Base-by-base conservation (phyloP, 768 basidiomycete species). In the Pulveroboletus sp. region DNA sequence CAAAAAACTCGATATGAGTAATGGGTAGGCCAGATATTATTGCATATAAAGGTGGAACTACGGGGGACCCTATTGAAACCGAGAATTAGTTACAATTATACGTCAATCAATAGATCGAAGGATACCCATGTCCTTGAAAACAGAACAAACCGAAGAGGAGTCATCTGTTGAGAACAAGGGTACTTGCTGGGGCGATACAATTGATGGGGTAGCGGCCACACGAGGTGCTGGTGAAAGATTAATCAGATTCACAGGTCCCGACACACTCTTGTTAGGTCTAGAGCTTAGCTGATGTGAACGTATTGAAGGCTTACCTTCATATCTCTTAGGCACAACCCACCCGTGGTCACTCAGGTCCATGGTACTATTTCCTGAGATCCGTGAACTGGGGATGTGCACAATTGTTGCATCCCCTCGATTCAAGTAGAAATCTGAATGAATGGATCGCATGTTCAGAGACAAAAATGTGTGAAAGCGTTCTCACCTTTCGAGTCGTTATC, bases 1-100 rank as follows among this genome's bases (percentile, higher is more conserved):
- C 74, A 51, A 97, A 88, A 71, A 95, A 98, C 7, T 71, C 72
- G 19, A 68, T 60, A 60, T 93, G 86, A 20, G 77, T 69, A 0
- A 80, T 73, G 11, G 81, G 75, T 12, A 93, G 72, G 12, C 74
- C 64, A 4, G 76, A 69, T 11, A 86, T 63, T 17, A 87, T 67
- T 12, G 74, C 72, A 31, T 66, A 70, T 11, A 83, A 54, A 2
- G 80, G 67, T 8, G 75, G 67, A 4, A 51, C 49, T 10, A 64
- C 61, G 2, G 22, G 32, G n/a, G 50, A 20, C 43, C 45, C 51
- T 58, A 49, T 5, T 31, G 13, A 38, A 36, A 20, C 2, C 8
- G 30, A 17, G 16, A 8, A 36, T 13, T 30, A 26, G 29, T 1
- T 17, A 14, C 17, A 10, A 29, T 20, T 1, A 35, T 8, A 17